phyloP scores from a whole-genome alignment of 352 stramenopile genomes.

The Phytophthora nicotianae region DNA sequence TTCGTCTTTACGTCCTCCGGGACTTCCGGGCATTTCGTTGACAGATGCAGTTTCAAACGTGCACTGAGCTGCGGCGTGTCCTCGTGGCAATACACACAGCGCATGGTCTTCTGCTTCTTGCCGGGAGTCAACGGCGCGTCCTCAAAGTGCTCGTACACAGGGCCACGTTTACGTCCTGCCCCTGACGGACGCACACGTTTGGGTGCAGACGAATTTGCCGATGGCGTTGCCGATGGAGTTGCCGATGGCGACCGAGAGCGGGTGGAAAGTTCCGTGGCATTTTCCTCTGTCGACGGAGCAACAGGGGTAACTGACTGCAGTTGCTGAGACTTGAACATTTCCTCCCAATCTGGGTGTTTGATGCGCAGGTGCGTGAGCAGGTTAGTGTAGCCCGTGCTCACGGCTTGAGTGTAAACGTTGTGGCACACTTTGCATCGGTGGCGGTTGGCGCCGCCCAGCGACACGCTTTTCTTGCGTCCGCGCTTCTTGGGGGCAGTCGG shows the following conservation, averaged over 20 bases:
- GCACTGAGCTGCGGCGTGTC: conserved; percentile 38
- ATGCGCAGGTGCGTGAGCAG: conserved; percentile 46
- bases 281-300: background rate
- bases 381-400: conserved; percentile 46
- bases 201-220: conserved; percentile 15
- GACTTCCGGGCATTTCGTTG: conserved; percentile 18
- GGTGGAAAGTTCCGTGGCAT: background rate
- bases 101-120: conserved; percentile 35
- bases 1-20: conserved; percentile 26
- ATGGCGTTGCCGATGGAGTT: conserved; percentile 1
- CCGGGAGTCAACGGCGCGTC: conserved; percentile 19
- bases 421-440: conserved; percentile 42
- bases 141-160: conserved; percentile 43
- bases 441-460: conserved; percentile 28
- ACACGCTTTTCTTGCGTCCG: conserved; percentile 27
- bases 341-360: conserved; percentile 40
- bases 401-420: conserved; percentile 39
- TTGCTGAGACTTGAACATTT: conserved; percentile 21
- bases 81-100: conserved; percentile 36
- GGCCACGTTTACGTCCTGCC: conserved; percentile 41
- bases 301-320: conserved; percentile 5
- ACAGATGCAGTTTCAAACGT: conserved; percentile 38
- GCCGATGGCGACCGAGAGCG: background rate
- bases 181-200: no score
- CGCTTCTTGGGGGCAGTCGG: conserved; percentile 17